These are phyloP conservation scores for Ottelia alismoides DNA, from an alignment of 106 monocot genomes.

Conservation along the genomic window DNA sequence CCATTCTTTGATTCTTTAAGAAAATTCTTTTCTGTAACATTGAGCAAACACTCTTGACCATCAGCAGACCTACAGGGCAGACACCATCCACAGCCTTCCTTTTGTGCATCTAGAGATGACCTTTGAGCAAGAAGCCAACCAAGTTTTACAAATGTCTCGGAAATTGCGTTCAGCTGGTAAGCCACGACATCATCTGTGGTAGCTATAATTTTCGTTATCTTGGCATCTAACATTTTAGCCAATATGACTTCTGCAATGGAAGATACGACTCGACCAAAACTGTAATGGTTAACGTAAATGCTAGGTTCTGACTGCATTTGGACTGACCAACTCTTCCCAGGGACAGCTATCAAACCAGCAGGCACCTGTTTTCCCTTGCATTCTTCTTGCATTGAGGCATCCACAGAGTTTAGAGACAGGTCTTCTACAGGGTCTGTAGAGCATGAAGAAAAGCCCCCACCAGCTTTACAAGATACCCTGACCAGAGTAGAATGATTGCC, in stretches of 20 bases:
- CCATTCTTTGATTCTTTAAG: conserved; percentile 22
- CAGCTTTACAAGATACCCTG: too few relatives aligned
- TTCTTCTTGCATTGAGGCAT: neutral
- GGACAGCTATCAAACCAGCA: neutral
- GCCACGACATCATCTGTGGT: conserved; percentile 37
- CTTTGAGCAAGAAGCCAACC: conserved; percentile 35
- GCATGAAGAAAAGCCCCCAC: neutral
- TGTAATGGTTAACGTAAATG: conserved; percentile 64
- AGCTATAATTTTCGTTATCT: conserved; percentile 18
- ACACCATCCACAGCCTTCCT: conserved; percentile 97
- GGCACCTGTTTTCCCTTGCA: neutral
- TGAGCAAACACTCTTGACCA: conserved; percentile 52
- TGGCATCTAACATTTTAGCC: conserved; percentile 24
- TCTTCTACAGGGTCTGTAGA: neutral
- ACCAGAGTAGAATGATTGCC: too few relatives aligned
- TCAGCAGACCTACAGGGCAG: conserved; percentile 41
- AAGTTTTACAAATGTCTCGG: conserved; percentile 21
- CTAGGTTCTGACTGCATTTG: conserved; percentile 31
- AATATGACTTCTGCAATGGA: conserved; percentile 52
- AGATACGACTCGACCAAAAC: conserved; percentile 63
- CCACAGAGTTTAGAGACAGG: too few relatives aligned
- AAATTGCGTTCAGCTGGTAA: conserved; percentile 46
- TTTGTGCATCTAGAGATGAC: conserved; percentile 26
- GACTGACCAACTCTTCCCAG: neutral
- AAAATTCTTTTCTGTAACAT: conserved; percentile 22